Evolutionary conservation across 805 yeast species (phyloP).

Genomic region (Starmerella cellae): DNA sequence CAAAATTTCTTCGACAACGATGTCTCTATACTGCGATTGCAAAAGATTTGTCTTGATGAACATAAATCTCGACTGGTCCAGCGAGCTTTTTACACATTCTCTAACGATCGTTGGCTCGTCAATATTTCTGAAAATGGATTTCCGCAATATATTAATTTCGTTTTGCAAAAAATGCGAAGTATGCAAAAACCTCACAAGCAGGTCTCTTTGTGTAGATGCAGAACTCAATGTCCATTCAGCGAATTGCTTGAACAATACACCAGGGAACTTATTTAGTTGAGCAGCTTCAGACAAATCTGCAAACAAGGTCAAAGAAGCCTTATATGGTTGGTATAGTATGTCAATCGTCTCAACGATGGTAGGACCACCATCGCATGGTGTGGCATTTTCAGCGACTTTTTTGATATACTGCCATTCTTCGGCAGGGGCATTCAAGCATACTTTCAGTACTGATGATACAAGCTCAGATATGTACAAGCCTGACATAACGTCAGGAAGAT

Average conservation of each 20-base stretch:
- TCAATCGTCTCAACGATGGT: background rate
- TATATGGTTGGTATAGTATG: background rate
- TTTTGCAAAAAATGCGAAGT: background rate
- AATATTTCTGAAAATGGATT: slow-evolving; percentile 10
- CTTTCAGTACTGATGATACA: slow-evolving; percentile 13
- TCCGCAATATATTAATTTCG: slow-evolving; percentile 9
- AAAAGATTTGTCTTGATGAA: slow-evolving; percentile 5
- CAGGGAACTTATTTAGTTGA: slow-evolving; percentile 1
- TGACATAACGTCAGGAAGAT: slow-evolving; percentile 5
- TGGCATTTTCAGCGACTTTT: slow-evolving; percentile 3
- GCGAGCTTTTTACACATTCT: slow-evolving; percentile 5
- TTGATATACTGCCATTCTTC: slow-evolving; percentile 8
- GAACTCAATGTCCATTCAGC: slow-evolving; percentile 18
- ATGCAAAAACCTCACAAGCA: slow-evolving; percentile 10
- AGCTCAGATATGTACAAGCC: slow-evolving; percentile 13
- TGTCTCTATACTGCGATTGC: background rate
- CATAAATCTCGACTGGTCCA: slow-evolving; percentile 10
- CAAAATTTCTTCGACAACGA: slow-evolving; percentile 4
- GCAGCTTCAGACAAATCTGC: slow-evolving; percentile 7
- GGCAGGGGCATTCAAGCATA: slow-evolving; percentile 14
- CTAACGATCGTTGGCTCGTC: slow-evolving; percentile 2
- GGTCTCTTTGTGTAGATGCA: slow-evolving; percentile 8
- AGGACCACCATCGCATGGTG: background rate
- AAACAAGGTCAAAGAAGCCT: slow-evolving; percentile 2
- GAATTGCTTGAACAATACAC: slow-evolving; percentile 8